Conservation (phyloP, 306 rosid genomes). For the Albizia julibrissin region DNA sequence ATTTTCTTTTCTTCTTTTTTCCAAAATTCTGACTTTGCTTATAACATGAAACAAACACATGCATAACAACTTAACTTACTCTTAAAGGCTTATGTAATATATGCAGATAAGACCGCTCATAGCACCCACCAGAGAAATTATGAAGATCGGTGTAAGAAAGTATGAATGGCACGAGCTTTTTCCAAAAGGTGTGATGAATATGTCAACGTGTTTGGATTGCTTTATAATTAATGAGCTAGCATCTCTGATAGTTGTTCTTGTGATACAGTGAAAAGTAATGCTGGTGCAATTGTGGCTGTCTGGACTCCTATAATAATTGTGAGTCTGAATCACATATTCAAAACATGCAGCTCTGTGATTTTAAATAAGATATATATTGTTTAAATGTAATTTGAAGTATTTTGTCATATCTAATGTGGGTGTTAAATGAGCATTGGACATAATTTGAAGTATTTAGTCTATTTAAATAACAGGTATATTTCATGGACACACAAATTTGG, state of each 20-base stretch:
- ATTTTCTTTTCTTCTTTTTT: neutral
- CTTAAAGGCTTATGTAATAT: constrained; percentile 26
- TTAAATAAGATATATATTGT: neutral
- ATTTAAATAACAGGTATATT: constrained; percentile 65
- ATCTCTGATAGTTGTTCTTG: constrained; percentile 34
- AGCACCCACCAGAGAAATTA: constrained; percentile 83
- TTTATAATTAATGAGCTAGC: neutral
- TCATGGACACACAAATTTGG: constrained; percentile 99
- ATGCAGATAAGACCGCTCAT: constrained; percentile 97
- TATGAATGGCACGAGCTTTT: constrained; percentile 95
- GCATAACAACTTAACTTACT: neutral
- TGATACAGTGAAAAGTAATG: constrained; percentile 78
- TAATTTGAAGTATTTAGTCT: constrained; percentile 1
- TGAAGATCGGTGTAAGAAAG: constrained; percentile 72
- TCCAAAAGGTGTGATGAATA: constrained; percentile 68
- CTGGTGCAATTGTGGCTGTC: constrained; percentile 94
- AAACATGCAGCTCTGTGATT: constrained; percentile 18
- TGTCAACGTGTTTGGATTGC: neutral
- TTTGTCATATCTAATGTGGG: neutral
- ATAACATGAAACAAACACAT: neutral
- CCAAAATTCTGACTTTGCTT: neutral
- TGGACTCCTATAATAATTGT: constrained; percentile 96
- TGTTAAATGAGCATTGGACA: neutral
- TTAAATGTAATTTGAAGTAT: neutral
- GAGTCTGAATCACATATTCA: constrained; percentile 49